A percentile compares a stretch with the other conserved stretches of the same genome.
Evolutionary conservation across 345 rosid species (phyloP).

Genomic region (Cardamine resedifolia): DNA sequence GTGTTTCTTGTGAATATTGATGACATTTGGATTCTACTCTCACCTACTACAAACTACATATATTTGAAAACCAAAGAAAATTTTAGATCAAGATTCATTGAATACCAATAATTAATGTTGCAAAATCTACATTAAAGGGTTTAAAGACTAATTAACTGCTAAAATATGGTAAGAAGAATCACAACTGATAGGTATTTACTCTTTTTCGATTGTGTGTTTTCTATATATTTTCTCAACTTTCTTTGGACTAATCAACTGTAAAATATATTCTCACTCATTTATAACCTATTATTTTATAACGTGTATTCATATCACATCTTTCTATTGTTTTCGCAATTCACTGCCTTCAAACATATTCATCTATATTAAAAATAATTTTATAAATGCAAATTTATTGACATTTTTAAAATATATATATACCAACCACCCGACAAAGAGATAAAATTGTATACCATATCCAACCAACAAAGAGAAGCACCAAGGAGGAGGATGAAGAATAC

Average conservation of each 20-base stretch:
- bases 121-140: no score
- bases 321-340: background rate
- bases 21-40: conserved; percentile 17
- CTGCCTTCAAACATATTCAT: no score
- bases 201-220: no score
- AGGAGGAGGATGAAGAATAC: conserved; percentile 36
- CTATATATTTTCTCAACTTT: no score
- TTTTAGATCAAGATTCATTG: no score
- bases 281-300: background rate
- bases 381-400: no score
- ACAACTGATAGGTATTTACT: no score
- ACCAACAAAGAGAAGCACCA: conserved; percentile 35
- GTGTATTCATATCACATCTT: background rate
- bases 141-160: background rate
- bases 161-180: no score
- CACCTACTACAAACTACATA: conserved; percentile 32
- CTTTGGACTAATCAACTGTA: background rate
- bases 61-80: background rate
- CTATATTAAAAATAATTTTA: no score
- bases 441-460: conserved; percentile 30
- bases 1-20: conserved; percentile 13
- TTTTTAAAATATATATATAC: conserved; percentile 42
- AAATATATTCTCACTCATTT: no score
- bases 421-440: conserved; percentile 24
- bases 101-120: no score